A percentile compares a stretch with the other conserved stretches of the same genome.
These are phyloP conservation scores for Scedosporium boydii DNA, from an alignment of 2,329 filamentous ascomycete species.

Conservation along the genomic window DNA sequence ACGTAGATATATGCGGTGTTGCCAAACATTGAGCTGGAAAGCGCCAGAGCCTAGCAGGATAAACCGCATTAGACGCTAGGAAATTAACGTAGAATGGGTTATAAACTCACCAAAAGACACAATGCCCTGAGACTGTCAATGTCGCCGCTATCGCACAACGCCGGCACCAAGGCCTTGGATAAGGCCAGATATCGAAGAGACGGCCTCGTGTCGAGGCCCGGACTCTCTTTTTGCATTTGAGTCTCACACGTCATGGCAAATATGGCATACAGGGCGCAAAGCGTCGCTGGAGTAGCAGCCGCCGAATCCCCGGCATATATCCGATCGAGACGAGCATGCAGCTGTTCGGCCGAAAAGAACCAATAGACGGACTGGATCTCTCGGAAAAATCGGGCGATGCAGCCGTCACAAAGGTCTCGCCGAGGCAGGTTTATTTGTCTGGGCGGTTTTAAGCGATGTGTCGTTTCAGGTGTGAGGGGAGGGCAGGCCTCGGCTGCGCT, in stretches of 20 bases:
- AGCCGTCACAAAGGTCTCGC: conserved; percentile 17
- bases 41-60: conserved; percentile 11
- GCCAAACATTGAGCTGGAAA: conserved; percentile 15
- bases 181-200: conserved; percentile 15
- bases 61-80: not conserved
- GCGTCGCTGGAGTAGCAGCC: conserved; percentile 14
- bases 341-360: conserved; percentile 17
- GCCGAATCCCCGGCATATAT: conserved; percentile 16
- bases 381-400: conserved; percentile 17
- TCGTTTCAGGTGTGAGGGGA: conserved; percentile 11
- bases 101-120: conserved; percentile 14
- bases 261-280: conserved; percentile 18
- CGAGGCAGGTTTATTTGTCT: conserved; percentile 16
- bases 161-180: conserved; percentile 15
- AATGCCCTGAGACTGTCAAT: conserved; percentile 16
- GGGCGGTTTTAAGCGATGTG: conserved; percentile 1
- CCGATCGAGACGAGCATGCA: conserved; percentile 15
- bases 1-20: conserved; percentile 18
- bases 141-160: conserved; percentile 16
- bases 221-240: conserved; percentile 11
- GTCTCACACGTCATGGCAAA: conserved; percentile 18
- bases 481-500: conserved; percentile 6
- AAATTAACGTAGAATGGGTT: not conserved
- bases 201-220: not conserved
- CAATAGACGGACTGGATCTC: conserved; percentile 19